These are phyloP conservation scores for Oidiodendron maius DNA, from an alignment of 495 filamentous ascomycete species.

Conservation along the genomic window DNA sequence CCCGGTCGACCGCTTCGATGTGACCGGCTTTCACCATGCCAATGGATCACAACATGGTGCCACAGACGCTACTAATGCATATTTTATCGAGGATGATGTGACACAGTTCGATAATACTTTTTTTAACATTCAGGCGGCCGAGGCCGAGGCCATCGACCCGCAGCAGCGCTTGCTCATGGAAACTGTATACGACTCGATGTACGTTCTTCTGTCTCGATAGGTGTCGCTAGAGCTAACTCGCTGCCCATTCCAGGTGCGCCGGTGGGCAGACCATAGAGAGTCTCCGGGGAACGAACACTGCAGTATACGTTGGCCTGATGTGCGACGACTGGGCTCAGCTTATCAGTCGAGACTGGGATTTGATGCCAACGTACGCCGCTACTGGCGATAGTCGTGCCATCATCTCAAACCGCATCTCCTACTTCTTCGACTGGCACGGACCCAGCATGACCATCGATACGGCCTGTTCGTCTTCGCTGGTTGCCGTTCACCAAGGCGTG, in stretches of 20 bases:
- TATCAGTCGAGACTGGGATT: constrained; percentile 28
- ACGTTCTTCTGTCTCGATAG: too few species aligned
- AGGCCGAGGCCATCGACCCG: constrained; percentile 52
- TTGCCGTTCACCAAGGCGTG: constrained; percentile 64
- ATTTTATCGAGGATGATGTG: constrained; percentile 44
- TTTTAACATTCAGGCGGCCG: constrained; percentile 14
- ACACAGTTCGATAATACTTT: constrained; percentile 42
- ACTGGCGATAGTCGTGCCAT: too few species aligned
- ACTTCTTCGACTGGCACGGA: constrained; percentile 47
- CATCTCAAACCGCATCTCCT: constrained; percentile 56
- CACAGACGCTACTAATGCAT: constrained; percentile 18
- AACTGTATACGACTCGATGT: constrained; percentile 47
- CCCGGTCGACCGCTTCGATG: constrained; percentile 43
- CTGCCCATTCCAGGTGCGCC: too few species aligned
- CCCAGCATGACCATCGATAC: constrained; percentile 72
- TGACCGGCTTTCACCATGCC: constrained; percentile 39
- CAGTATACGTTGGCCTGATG: constrained; percentile 25
- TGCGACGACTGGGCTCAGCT: constrained; percentile 27
- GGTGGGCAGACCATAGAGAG: constrained; percentile 35
- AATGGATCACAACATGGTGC: not conserved
- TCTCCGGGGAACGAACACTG: constrained; percentile 17
- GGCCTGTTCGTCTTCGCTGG: constrained; percentile 73
- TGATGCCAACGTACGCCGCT: constrained; percentile 27
- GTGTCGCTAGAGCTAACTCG: too few species aligned
- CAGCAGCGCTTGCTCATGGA: constrained; percentile 50